Base-by-base conservation (phyloP, 2,329 filamentous ascomycete species). In the Chaetomiaceae sp. region DNA sequence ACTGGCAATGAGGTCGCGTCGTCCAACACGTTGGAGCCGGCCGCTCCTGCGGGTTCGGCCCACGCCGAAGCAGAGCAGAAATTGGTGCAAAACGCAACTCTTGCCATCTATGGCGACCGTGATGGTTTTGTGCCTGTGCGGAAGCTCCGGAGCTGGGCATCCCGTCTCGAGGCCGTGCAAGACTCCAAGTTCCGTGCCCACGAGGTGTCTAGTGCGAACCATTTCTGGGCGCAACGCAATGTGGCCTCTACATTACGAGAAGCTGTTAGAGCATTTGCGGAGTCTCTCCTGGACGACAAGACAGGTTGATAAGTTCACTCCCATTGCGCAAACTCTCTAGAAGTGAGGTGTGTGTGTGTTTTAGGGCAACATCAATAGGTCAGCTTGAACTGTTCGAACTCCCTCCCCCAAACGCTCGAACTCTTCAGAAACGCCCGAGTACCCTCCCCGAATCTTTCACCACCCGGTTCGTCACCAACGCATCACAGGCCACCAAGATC, bases 71-170 rank as follows among this genome's bases (percentile, higher is more conserved):
- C 75, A 1, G 79, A 84, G 51, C 69, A 71, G 47, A 83, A 86
- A 62, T 71, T 88, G 44, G 69, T 80, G 1, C 66, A 70, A 2
- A 76, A 84, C 61, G 75, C 77, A 1, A 86, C 86, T 0, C 67
- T 96, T 30, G 84, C 82, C 21, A 56, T 63, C 6, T 64, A 63
- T 32, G 61, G 61, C 14, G 61, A 63, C 48, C 41, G 51, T 9
- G 62, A 62, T 21, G 53, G 50, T 11, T 63, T 64, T 30, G 59
- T 62, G 14, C 52, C 62, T 3, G 59, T 53, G 8, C 53, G 55
- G 14, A 63, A 58, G 32, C 50, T 63, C 7, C 58, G 61, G 10
- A 36, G 55, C 7, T 65, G 63, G 63, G 58, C 63, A 5, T 70
- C 74, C 36, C 75, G 73, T 40, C 67, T 88, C 40, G 64, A 68